Percentiles rank a stretch among this genome's conserved stretches.
Evolutionary conservation across 2,329 filamentous ascomycete species (phyloP).

Genomic region (Sarocladium oryzae): DNA sequence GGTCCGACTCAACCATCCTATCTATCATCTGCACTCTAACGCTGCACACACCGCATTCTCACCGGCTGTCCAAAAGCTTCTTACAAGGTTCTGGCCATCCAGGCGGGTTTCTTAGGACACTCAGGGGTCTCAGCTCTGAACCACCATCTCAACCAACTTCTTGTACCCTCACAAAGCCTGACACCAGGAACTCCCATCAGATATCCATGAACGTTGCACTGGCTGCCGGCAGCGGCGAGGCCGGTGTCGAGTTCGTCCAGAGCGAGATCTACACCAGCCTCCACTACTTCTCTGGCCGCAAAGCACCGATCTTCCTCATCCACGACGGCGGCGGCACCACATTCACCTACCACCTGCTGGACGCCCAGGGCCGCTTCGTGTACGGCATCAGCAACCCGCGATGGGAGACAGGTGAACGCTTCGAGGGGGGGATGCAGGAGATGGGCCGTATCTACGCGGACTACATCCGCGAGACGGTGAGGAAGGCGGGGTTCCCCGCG

Average conservation of each 20-base stretch:
- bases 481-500: conserved; percentile 21
- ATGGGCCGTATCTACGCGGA: conserved; percentile 47
- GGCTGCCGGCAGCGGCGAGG: neutral
- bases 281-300: neutral
- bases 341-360: conserved; percentile 50
- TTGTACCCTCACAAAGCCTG: too few relatives aligned
- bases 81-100: too few relatives aligned
- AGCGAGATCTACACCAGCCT: neutral
- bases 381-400: conserved; percentile 50
- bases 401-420: conserved; percentile 39
- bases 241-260: conserved; percentile 5
- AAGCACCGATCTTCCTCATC: conserved; percentile 34
- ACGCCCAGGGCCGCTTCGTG: conserved; percentile 39
- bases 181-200: neutral
- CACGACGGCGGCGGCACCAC: conserved; percentile 57
- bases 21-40: too few relatives aligned
- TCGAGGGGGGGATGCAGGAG: conserved; percentile 45
- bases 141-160: too few relatives aligned
- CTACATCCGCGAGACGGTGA: conserved; percentile 35
- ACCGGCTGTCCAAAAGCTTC: too few relatives aligned
- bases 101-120: too few relatives aligned
- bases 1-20: too few relatives aligned
- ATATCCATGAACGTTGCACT: conserved; percentile 1
- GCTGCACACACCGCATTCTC: too few relatives aligned
- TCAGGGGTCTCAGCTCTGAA: too few relatives aligned